Conservation (phyloP, 2,329 filamentous ascomycete species). For the Aureobasidium pullulans region DNA sequence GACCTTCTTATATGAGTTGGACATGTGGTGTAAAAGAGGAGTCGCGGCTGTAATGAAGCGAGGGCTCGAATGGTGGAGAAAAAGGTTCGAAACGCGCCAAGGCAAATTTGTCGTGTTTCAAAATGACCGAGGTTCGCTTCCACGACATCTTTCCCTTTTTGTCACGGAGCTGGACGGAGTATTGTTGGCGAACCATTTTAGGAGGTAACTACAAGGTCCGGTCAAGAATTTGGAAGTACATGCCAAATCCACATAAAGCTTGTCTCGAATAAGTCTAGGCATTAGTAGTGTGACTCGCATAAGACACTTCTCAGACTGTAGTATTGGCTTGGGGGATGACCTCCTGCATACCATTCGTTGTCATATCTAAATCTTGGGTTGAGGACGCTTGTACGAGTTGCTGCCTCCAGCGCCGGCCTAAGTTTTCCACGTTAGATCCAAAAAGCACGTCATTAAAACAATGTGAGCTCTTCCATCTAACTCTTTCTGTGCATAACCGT, state of each 20-base stretch:
- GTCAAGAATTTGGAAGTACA: too few relatives aligned
- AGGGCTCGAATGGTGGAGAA: background rate
- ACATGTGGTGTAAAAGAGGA: background rate
- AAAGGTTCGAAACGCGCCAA: conserved; percentile 6
- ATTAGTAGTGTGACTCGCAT: too few relatives aligned
- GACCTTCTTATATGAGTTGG: background rate
- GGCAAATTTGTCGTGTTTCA: background rate
- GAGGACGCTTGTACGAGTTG: conserved; percentile 5
- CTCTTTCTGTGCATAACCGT: conserved; percentile 40
- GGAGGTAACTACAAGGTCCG: too few relatives aligned
- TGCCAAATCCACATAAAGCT: too few relatives aligned
- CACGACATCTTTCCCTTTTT: background rate
- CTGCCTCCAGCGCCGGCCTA: conserved; percentile 26
- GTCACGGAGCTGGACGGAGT: background rate
- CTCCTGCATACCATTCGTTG: too few relatives aligned
- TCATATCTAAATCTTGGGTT: background rate
- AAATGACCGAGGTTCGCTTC: background rate
- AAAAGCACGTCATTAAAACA: background rate
- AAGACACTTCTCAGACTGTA: too few relatives aligned
- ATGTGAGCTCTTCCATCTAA: conserved; percentile 11
- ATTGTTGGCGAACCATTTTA: too few relatives aligned
- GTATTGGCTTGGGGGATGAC: too few relatives aligned
- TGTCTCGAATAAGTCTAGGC: too few relatives aligned
- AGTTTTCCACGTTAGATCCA: background rate
- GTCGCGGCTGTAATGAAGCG: background rate